These are phyloP conservation scores for Plectranthus barbatus DNA, from an alignment of 257 asterid genomes.

Conservation along the genomic window DNA sequence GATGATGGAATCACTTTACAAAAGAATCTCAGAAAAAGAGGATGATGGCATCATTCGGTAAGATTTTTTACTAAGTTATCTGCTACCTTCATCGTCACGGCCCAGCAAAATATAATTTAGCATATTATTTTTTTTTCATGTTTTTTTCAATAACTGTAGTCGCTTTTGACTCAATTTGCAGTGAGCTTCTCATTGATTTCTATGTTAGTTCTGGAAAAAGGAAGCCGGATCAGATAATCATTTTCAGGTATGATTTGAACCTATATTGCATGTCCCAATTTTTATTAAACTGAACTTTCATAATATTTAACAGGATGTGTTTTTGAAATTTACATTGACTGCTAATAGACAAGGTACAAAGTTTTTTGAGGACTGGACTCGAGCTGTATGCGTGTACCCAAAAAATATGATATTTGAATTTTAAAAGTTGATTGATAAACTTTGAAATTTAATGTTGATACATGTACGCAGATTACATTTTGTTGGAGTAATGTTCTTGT, in stretches of 20 bases:
- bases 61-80: neutral
- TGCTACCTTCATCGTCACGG: neutral
- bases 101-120: neutral
- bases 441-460: too few species aligned
- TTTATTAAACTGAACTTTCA: neutral
- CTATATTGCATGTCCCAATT: neutral
- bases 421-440: too few species aligned
- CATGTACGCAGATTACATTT: neutral
- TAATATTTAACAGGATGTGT: neutral
- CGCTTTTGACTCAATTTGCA: slow-evolving; percentile 23
- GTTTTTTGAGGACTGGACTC: too few species aligned
- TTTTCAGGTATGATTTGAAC: slow-evolving; percentile 51
- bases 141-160: neutral
- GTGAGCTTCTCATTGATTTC: slow-evolving; percentile 73
- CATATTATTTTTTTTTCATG: neutral
- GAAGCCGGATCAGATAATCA: slow-evolving; percentile 81
- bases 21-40: slow-evolving; percentile 50
- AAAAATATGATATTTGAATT: too few species aligned
- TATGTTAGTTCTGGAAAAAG: slow-evolving; percentile 61
- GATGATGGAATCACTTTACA: slow-evolving; percentile 75
- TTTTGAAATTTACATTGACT: neutral
- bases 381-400: too few species aligned
- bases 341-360: neutral
- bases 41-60: slow-evolving; percentile 90
- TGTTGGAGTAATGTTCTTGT: neutral